These are phyloP conservation scores for Boechera stricta DNA, from an alignment of 345 rosid species.

Conservation along the genomic window DNA sequence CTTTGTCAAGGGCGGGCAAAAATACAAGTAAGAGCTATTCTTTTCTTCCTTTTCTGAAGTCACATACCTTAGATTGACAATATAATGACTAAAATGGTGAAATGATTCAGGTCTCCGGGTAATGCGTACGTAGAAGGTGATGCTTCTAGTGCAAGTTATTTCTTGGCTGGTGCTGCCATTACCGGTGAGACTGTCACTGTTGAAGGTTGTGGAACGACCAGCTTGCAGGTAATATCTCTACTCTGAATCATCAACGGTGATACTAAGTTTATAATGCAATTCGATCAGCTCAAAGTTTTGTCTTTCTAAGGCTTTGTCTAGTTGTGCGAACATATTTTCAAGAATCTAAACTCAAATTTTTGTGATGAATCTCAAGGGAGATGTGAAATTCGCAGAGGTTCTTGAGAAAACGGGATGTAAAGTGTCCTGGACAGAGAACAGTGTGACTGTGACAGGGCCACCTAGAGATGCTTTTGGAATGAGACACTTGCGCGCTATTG, in stretches of 20 bases:
- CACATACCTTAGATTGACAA: not conserved
- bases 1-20: conserved; percentile 81
- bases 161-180: conserved; percentile 95
- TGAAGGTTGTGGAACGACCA: conserved; percentile 94
- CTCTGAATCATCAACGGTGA: not conserved
- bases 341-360: conserved; percentile 12
- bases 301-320: not conserved
- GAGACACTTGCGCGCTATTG: conserved; percentile 76
- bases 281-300: not conserved
- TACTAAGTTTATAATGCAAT: not conserved
- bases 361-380: conserved; percentile 59
- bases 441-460: conserved; percentile 93
- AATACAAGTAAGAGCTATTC: conserved; percentile 68
- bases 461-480: conserved; percentile 70
- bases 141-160: conserved; percentile 99
- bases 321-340: not conserved
- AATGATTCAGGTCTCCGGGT: conserved; percentile 79
- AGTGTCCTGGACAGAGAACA: conserved; percentile 89
- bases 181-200: conserved; percentile 94
- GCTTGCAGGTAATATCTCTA: conserved; percentile 71
- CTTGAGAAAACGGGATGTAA: conserved; percentile 96
- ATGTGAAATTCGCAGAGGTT: conserved; percentile 93
- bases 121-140: conserved; percentile 94
- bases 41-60: conserved; percentile 15
- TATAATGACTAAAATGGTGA: conserved; percentile 22